Evolutionary conservation across 1,284 basidiomycete species (phyloP), one percentile per base, ranked within the genome.

Genomic region (Melanopsichium pennsylvanicum): DNA sequence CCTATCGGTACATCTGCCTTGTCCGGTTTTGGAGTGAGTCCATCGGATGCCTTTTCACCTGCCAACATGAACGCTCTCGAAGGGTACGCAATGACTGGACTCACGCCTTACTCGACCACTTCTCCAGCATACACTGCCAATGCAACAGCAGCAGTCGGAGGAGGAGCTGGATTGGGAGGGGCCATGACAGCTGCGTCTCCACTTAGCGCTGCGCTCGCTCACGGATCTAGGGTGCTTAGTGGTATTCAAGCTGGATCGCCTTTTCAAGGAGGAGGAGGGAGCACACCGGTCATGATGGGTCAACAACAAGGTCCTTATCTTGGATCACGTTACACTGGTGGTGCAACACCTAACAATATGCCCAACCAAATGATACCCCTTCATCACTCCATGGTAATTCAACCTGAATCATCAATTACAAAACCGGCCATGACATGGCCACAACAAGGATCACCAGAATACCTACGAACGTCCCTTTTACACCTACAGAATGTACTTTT

Each of bases 51-150:
- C 33, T 60, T 51, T 36, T 60, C 57, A 1, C 57, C 57, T 27
- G 40, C 41, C n/a, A n/a, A n/a, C n/a, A n/a, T n/a, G n/a, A n/a
- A n/a, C 4, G 33, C 45, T 2, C 18, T 18, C 6, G 57, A 54
- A 12, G 21, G 16, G 4, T 48, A 47, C 18, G 31, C 18, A 22
- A 36, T 64, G 13, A 25, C 48, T 0, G 52, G 47, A 1, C 42
- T 56, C 36, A 63, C 60, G 9, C 62, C 62, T 0, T 66, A 59
- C 52, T 37, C 25, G 35, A 45, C 56, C 38, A 67, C 63, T 8
- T 67, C 63, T 1, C 63, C 63, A n/a, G 63, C 63, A 2, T 60
- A 67, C 18, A 33, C 23, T 7, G 26, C 43, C 3, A 41, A 40
- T 11, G 27, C 8, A 7, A 29, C 27, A 13, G 41, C 46, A 11